Percentiles rank a stretch among this genome's conserved stretches.
Evolutionary conservation across 1,139 yeast genomes (phyloP).

Genomic region (Ogataea hybrid): DNA sequence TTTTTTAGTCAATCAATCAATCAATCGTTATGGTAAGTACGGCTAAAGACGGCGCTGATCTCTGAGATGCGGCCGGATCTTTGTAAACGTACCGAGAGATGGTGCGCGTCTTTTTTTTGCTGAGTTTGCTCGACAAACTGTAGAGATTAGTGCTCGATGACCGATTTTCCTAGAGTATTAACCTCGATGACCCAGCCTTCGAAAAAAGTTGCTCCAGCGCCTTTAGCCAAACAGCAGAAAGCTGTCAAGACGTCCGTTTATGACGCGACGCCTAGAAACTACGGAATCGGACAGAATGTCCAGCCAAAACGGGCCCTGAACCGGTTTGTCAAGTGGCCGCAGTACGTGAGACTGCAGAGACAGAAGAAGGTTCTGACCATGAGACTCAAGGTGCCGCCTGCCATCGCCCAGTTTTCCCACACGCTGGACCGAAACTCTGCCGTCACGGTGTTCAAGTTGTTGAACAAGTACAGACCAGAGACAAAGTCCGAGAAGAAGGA

Average conservation of each 20-base stretch:
- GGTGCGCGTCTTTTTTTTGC: slow-evolving; percentile 5
- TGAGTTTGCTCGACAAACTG: slow-evolving; percentile 1
- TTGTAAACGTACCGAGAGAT: slow-evolving; percentile 6
- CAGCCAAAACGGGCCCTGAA: slow-evolving; percentile 95
- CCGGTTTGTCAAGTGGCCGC: slow-evolving; percentile 97
- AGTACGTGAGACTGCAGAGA: slow-evolving; percentile 90
- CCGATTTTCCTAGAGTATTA: slow-evolving; percentile 19
- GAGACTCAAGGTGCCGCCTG: slow-evolving; percentile 98
- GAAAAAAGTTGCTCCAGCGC: slow-evolving; percentile 93
- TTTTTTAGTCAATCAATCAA: not conserved
- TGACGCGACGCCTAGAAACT: slow-evolving; percentile 86
- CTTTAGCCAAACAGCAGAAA: slow-evolving; percentile 42
- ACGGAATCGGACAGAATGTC: slow-evolving; percentile 91
- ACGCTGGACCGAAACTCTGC: slow-evolving; percentile 98
- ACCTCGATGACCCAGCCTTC: slow-evolving; percentile 83
- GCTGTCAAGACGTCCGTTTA: slow-evolving; percentile 57
- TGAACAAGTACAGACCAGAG: slow-evolving; percentile 99
- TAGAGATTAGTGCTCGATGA: slow-evolving; percentile 11
- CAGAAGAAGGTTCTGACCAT: slow-evolving; percentile 92
- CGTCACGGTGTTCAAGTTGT: slow-evolving; percentile 89
- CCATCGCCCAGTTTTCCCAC: slow-evolving; percentile 92
- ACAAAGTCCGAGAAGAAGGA: slow-evolving; percentile 95
- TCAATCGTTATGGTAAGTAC: slow-evolving; percentile 5
- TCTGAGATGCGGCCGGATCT: slow-evolving; percentile 4
- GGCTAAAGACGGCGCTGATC: slow-evolving; percentile 9